Percentiles rank a stretch among this genome's conserved stretches.
Evolutionary conservation across 208 protist genomes (phyloP).

Genomic region (Leishmania guyanensis): DNA sequence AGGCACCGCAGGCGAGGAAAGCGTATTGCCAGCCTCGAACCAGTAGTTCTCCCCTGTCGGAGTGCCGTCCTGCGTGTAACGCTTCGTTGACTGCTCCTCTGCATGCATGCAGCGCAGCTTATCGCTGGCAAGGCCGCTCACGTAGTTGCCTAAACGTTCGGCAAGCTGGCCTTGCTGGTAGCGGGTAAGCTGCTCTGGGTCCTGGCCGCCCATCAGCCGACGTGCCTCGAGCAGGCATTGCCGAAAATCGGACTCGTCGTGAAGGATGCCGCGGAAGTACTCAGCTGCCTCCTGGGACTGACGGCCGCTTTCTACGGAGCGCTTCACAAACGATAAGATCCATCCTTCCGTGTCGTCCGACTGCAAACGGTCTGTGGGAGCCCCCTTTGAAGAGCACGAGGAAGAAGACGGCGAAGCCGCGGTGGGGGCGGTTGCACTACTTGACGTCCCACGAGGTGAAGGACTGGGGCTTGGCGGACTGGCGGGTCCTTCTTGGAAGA

Average conservation of each 20-base stretch:
- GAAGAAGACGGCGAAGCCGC: background rate
- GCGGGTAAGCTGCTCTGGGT: conserved; percentile 58
- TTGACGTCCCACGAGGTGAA: background rate
- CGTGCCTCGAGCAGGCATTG: conserved; percentile 60
- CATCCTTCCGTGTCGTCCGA: conserved; percentile 43
- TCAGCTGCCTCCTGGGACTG: conserved; percentile 47
- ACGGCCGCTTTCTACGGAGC: conserved; percentile 48
- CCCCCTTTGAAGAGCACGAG: background rate
- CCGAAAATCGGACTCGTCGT: conserved; percentile 63
- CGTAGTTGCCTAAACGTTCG: conserved; percentile 54
- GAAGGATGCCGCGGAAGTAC: conserved; percentile 72
- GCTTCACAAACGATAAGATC: conserved; percentile 39
- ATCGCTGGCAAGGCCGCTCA: conserved; percentile 56
- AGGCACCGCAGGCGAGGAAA: conserved; percentile 65
- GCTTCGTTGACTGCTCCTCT: conserved; percentile 60
- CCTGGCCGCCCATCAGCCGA: conserved; percentile 58
- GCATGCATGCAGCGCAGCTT: conserved; percentile 51
- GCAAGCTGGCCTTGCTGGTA: conserved; percentile 76
- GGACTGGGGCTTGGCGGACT: background rate
- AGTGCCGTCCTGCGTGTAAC: conserved; percentile 73
- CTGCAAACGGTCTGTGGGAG: conserved; percentile 5
- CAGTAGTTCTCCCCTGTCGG: conserved; percentile 88
- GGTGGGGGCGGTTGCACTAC: background rate
- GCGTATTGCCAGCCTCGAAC: conserved; percentile 76
- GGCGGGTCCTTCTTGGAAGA: background rate